phyloP scores from a whole-genome alignment of 2,329 filamentous ascomycete genomes.

The Penicillium digitatum region DNA sequence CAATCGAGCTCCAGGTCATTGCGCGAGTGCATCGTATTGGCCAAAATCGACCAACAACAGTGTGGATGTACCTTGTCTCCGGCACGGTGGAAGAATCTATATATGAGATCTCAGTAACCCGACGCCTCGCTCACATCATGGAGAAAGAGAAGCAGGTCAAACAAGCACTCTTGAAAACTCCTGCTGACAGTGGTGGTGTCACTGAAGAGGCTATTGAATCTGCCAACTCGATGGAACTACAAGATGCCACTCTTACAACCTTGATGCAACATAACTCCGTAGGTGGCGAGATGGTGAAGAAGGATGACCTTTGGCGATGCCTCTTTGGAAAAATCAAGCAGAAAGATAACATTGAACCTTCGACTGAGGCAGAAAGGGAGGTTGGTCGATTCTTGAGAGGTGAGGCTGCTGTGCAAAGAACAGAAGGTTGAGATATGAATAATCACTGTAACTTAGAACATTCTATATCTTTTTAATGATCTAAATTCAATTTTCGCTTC shows the following conservation, averaged over 20 bases:
- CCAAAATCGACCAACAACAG: conserved; percentile 79
- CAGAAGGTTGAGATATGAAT: conserved; percentile 5
- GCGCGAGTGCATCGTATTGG: conserved; percentile 93
- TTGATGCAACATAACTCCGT: conserved; percentile 66
- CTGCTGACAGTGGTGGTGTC: not conserved
- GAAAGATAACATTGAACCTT: conserved; percentile 19
- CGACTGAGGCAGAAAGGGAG: conserved; percentile 39
- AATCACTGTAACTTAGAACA: not conserved
- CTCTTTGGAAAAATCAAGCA: conserved; percentile 62
- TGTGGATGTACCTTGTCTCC: conserved; percentile 91
- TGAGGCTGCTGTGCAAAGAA: conserved; percentile 52
- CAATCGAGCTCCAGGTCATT: conserved; percentile 90
- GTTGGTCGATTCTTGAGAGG: conserved; percentile 51
- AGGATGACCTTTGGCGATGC: conserved; percentile 82
- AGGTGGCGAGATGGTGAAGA: conserved; percentile 74
- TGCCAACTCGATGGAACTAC: conserved; percentile 79
- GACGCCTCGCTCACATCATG: conserved; percentile 73
- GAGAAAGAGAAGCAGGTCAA: conserved; percentile 38
- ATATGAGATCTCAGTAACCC: conserved; percentile 75
- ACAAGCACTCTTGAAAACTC: conserved; percentile 12
- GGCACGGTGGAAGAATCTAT: conserved; percentile 91
- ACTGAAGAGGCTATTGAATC: conserved; percentile 67
- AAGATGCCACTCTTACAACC: conserved; percentile 65
- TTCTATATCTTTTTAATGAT: not conserved
- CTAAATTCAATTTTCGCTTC: not conserved